Conservation (phyloP, 2,329 filamentous ascomycete species). For the Blumeriella jaapii region DNA sequence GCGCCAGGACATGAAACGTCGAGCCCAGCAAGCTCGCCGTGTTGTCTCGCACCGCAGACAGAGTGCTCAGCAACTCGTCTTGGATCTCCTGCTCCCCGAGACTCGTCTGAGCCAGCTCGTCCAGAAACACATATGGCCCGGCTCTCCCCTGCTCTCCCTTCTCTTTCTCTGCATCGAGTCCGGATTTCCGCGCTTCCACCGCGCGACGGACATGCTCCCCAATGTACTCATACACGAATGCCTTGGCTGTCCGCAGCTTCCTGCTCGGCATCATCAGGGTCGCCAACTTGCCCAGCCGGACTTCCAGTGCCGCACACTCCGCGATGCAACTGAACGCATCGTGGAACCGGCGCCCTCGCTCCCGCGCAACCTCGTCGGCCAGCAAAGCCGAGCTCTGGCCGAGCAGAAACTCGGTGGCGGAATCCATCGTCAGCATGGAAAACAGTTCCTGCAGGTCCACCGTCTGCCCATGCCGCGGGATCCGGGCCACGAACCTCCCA, state of each 20-base stretch:
- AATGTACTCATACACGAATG: constrained; percentile 23
- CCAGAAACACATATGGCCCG: constrained; percentile 34
- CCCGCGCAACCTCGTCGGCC: constrained; percentile 6
- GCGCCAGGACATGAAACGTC: constrained; percentile 24
- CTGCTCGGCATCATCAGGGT: constrained; percentile 19
- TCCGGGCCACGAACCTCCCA: constrained; percentile 41
- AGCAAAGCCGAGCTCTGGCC: constrained; percentile 43
- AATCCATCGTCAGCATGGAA: constrained; percentile 54
- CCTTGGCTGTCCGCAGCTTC: constrained; percentile 18
- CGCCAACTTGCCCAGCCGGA: constrained; percentile 22
- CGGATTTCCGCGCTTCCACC: constrained; percentile 14
- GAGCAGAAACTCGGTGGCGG: constrained; percentile 57
- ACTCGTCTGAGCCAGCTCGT: constrained; percentile 35
- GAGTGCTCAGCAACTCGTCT: constrained; percentile 28
- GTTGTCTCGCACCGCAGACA: constrained; percentile 33
- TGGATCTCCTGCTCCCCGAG: constrained; percentile 31
- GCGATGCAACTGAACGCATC: constrained; percentile 28
- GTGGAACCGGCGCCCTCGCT: constrained; percentile 23
- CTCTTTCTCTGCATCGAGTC: constrained; percentile 3
- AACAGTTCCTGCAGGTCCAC: constrained; percentile 53
- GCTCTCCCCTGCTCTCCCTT: constrained; percentile 13
- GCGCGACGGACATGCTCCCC: constrained; percentile 21
- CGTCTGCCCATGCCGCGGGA: constrained; percentile 41
- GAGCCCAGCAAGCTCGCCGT: constrained; percentile 31
- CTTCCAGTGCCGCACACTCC: constrained; percentile 18